phyloP scores from a whole-genome alignment of 768 basidiomycete genomes.

The Lactifluus pinguis region DNA sequence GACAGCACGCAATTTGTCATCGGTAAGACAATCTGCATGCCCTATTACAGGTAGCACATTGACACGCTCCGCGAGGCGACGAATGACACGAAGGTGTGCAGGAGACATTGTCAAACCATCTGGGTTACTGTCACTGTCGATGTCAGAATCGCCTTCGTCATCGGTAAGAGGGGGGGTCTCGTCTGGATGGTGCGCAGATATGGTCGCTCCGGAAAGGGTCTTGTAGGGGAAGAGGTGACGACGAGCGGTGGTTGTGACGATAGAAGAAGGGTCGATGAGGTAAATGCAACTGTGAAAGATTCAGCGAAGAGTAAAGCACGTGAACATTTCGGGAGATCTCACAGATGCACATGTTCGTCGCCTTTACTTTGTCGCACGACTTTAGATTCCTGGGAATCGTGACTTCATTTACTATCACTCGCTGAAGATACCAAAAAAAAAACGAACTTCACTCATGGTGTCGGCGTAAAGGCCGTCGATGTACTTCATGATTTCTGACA shows the following conservation, averaged over 20 bases:
- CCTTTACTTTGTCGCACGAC: conserved; percentile 80
- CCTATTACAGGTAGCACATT: conserved; percentile 81
- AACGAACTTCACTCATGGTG: conserved; percentile 73
- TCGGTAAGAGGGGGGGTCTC: conserved; percentile 40
- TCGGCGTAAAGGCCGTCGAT: conserved; percentile 76
- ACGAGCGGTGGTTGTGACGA: conserved; percentile 47
- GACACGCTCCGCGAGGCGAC: conserved; percentile 59
- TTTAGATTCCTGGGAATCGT: conserved; percentile 62
- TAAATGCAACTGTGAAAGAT: conserved; percentile 58
- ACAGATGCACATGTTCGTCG: conserved; percentile 87
- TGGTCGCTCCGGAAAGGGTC: conserved; percentile 58
- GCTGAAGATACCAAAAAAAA: conserved; percentile 4
- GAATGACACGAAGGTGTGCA: conserved; percentile 70
- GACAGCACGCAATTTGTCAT: conserved; percentile 59
- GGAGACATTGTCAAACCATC: conserved; percentile 59
- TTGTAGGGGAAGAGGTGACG: conserved; percentile 43
- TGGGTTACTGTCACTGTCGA: conserved; percentile 41
- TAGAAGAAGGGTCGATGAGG: conserved; percentile 69
- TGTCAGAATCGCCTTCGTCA: conserved; percentile 36
- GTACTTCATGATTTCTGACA: conserved; percentile 64
- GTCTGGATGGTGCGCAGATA: conserved; percentile 43
- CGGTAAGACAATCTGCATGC: conserved; percentile 74
- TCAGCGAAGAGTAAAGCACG: neutral
- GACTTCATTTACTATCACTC: neutral
- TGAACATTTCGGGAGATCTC: conserved; percentile 25